These are phyloP conservation scores for Hypericum androsaemum DNA, from an alignment of 345 rosid genomes.

Conservation along the genomic window DNA sequence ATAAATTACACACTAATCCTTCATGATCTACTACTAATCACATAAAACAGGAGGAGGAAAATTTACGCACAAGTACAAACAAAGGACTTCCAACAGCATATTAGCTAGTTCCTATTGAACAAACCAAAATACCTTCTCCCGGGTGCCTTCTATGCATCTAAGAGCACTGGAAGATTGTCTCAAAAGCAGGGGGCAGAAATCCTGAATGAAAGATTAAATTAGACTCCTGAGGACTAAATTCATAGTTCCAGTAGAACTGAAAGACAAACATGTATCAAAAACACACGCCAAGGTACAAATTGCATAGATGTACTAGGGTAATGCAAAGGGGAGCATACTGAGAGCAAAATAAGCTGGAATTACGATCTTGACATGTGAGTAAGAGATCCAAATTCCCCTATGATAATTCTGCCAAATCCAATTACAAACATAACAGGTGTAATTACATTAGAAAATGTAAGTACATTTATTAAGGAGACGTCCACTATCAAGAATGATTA, in stretches of 20 bases:
- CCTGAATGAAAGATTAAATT: conserved; percentile 87
- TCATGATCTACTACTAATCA: too few relatives aligned
- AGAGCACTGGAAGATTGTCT: conserved; percentile 64
- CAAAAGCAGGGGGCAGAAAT: conserved; percentile 54
- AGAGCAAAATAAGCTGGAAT: conserved; percentile 10
- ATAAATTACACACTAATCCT: too few relatives aligned
- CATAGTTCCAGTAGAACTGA: conserved; percentile 3
- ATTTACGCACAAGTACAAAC: not conserved
- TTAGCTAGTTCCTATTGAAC: conserved; percentile 48
- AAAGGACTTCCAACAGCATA: conserved; percentile 17
- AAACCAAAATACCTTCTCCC: conserved; percentile 98
- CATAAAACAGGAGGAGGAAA: not conserved
- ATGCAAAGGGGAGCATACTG: not conserved
- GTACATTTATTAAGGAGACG: conserved; percentile 23
- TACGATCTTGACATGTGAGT: conserved; percentile 12
- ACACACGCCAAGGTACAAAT: conserved; percentile 3
- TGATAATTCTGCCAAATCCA: conserved; percentile 15
- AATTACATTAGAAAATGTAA: conserved; percentile 9
- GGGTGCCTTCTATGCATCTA: conserved; percentile 76
- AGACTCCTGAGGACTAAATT: conserved; percentile 42
- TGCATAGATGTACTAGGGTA: not conserved
- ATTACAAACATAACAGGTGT: conserved; percentile 16
- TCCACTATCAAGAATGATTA: conserved; percentile 42
- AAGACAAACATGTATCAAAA: not conserved
- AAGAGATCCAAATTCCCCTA: conserved; percentile 13